Conservation (phyloP, 257 asterid genomes). For the Cinchona pubescens region DNA sequence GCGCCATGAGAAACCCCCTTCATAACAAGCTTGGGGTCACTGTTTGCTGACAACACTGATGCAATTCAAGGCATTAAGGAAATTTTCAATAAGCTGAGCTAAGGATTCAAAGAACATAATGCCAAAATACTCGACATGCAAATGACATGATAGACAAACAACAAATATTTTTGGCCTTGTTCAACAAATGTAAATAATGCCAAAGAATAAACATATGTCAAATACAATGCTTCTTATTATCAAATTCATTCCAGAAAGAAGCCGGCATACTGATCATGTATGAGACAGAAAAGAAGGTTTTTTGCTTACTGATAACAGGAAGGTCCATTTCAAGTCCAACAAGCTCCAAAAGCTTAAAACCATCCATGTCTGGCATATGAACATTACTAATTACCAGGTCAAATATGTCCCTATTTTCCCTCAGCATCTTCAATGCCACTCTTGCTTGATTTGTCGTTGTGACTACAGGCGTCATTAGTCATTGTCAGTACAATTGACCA, state of each 20-base stretch:
- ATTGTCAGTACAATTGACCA: constrained; percentile 15
- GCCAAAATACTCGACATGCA: not conserved
- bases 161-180: not conserved
- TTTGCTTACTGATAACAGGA: constrained; percentile 73
- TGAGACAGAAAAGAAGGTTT: constrained; percentile 3
- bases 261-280: not conserved
- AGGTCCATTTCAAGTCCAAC: constrained; percentile 89
- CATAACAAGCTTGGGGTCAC: constrained; percentile 71
- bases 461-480: constrained; percentile 38
- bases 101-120: not conserved
- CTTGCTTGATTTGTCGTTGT: constrained; percentile 65
- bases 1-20: constrained; percentile 87
- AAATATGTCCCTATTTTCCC: constrained; percentile 64
- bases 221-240: not conserved
- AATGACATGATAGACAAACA: not conserved
- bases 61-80: constrained; percentile 18
- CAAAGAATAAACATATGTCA: constrained; percentile 6
- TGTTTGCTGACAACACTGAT: constrained; percentile 78
- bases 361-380: constrained; percentile 96
- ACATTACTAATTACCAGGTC: constrained; percentile 85
- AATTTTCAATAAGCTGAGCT: not conserved
- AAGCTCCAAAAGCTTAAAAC: constrained; percentile 79
- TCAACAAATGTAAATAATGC: constrained; percentile 1
- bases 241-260: not conserved
- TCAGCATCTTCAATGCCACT: constrained; percentile 63